Evolutionary conservation across 306 rosid genomes (phyloP).

Genomic region (Pueraria montana): DNA sequence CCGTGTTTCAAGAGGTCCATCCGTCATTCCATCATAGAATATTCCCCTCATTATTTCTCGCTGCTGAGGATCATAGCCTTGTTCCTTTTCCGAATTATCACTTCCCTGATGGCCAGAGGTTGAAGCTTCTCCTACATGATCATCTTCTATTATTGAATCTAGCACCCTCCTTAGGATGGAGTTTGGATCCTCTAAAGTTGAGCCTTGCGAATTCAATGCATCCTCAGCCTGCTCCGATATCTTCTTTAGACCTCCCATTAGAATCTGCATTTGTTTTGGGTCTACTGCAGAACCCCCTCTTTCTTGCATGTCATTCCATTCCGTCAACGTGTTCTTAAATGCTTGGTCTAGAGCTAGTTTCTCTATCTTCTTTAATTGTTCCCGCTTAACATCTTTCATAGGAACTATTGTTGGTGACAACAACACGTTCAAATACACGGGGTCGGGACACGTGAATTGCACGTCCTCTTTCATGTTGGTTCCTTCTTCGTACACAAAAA

Average conservation of each 20-base stretch:
- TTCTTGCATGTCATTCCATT: no score
- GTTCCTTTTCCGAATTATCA: no score
- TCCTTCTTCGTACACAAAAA: background rate
- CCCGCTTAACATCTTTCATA: background rate
- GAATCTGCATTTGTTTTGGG: background rate
- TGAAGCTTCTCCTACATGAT: background rate
- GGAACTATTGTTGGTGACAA: no score
- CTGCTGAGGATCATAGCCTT: no score
- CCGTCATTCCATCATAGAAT: background rate
- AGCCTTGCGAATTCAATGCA: background rate
- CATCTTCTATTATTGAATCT: background rate
- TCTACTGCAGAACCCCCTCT: background rate
- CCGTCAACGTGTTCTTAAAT: no score
- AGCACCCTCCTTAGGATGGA: background rate
- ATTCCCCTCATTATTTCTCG: background rate
- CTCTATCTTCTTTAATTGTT: background rate
- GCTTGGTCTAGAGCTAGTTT: background rate
- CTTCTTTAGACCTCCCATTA: background rate
- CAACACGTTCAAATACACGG: background rate
- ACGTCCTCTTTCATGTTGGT: background rate
- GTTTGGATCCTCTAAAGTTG: background rate
- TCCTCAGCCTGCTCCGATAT: background rate
- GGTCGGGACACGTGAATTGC: conserved; percentile 19
- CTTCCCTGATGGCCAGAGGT: background rate
- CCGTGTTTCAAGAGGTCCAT: background rate